Base-by-base conservation (phyloP, 352 stramenopile species). In the Pythium brassicae region DNA sequence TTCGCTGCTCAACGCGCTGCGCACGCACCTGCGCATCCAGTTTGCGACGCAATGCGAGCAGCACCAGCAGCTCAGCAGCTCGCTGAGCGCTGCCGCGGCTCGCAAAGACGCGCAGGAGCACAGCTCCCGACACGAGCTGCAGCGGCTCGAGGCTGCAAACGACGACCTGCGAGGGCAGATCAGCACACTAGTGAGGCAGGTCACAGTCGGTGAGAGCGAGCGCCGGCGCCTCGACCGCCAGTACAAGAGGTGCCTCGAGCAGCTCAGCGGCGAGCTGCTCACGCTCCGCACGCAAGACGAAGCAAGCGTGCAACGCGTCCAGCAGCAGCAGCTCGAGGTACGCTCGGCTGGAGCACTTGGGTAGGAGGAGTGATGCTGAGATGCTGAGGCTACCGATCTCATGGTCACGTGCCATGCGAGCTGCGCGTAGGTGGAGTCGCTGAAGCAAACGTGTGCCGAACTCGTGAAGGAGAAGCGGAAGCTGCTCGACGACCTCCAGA, bases 1-100 rank as follows among this genome's bases (percentile, higher is more conserved):
- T 32, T 80, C 82, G 43, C 57, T 92, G 43, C 62, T 92, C 27
- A 89, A 87, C 44, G 66, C 66, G 15, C 60, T 92, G n/a, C 78
- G 79, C 2, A 87, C 74, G 17, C 77, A 92, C 40, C 45, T 92
- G 45, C 77, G 82, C 4, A 55, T 92, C 11, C 76, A 89, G 53
- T 83, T 87, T 44, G 65, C 76, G 42, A 59, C 66, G 15, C 68
- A 82, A 22, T 68, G 77, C 19, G 62, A 74, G 27, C 68, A 74
- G 14, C 65, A 81, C 19, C 34, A 58, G 39, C 54, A 56, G 20
- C 53, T 72, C 14, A 50, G 65, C 48, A 59, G 63, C 3, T 60
- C 55, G 20, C 51, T 79, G 50, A 49, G 51, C 2, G 61, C 49
- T 17, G 62, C 83, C 34, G 64, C 53, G 19, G 59, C 63, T 3